Base-by-base conservation (phyloP, 2,329 filamentous ascomycete species). In the Akanthomyces dipterigenus region DNA sequence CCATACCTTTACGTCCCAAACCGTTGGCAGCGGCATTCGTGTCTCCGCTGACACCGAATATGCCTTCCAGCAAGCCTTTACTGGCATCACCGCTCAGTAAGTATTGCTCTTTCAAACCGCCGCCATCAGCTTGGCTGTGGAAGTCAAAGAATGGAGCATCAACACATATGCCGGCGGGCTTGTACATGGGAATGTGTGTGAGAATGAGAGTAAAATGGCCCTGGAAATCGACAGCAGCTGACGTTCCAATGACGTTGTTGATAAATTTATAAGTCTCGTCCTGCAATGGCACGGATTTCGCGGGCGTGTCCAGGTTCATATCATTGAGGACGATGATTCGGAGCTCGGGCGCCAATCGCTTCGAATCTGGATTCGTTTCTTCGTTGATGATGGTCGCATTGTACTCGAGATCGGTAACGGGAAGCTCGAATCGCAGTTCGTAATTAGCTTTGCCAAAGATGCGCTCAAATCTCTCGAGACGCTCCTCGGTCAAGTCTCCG, bases 111-210 rank as follows among this genome's bases (percentile, higher is more conserved):
- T 85, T 88, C 40, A 99, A 79, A 1, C 90, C 88, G 28, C 86
- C 83, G n/a, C 82, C 81, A 1, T 88, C 80, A n/a, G 83, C 78
- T 1, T 81, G 74, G 1, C 80, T 73, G 70, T 92, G 89, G 72
- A 93, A 96, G 57, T 85, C 83, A 71, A 97, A 96, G 72, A 88
- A 89, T 0, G 95, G 93, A 0, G 82, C 80, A 71, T 99, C 95
- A 1, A 90, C 87, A 71, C 95, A 99, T 36, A 95, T 76, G 0
- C 93, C 93, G 8, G 81, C 82, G 2, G 84, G 80, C 72, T 99
- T 99, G 77, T 95, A 87, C 11, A 98, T 78, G 0, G 95, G 95
- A 3, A 99, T 89, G 70, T 99, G 95, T 0, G 95, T 99, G 20
- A 99, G 81, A 2, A 98, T 81, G 3, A 99, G 76, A 0, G 93